These are phyloP conservation scores for Amylostereum areolatum DNA, from an alignment of 1,284 basidiomycete species.

Conservation along the genomic window DNA sequence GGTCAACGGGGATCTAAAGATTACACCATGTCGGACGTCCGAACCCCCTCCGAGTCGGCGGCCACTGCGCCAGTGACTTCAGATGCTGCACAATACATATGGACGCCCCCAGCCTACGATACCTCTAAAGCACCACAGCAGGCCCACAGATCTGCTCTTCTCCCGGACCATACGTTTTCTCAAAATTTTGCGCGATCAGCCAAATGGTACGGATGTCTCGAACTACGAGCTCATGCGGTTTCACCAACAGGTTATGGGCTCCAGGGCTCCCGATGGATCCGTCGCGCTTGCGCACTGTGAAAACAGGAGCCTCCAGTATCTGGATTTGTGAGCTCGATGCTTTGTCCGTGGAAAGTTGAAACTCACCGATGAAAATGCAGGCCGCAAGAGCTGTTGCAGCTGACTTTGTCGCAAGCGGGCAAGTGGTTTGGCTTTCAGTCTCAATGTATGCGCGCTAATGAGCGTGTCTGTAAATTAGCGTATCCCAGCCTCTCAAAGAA, in stretches of 20 bases:
- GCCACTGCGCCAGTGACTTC: no score
- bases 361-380: slow-evolving; percentile 3
- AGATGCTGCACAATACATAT: no score
- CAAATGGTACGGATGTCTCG: slow-evolving; percentile 13
- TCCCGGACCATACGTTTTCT: slow-evolving; percentile 17
- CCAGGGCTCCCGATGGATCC: slow-evolving; percentile 66
- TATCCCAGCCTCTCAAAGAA: slow-evolving; percentile 10
- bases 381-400: slow-evolving; percentile 13
- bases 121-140: slow-evolving; percentile 12
- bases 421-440: not conserved
- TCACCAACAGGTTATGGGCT: not conserved
- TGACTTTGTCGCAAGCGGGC: slow-evolving; percentile 6
- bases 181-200: slow-evolving; percentile 15
- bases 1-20: no score
- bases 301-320: slow-evolving; percentile 46
- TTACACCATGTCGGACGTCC: no score
- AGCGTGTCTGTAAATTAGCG: not conserved
- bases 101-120: slow-evolving; percentile 18
- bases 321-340: slow-evolving; percentile 20
- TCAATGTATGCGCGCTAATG: not conserved
- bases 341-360: not conserved
- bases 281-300: slow-evolving; percentile 56
- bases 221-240: not conserved
- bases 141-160: slow-evolving; percentile 6
- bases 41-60: no score